These are phyloP conservation scores for Yarrowia divulgata DNA, from an alignment of 805 yeast genomes.

Conservation along the genomic window DNA sequence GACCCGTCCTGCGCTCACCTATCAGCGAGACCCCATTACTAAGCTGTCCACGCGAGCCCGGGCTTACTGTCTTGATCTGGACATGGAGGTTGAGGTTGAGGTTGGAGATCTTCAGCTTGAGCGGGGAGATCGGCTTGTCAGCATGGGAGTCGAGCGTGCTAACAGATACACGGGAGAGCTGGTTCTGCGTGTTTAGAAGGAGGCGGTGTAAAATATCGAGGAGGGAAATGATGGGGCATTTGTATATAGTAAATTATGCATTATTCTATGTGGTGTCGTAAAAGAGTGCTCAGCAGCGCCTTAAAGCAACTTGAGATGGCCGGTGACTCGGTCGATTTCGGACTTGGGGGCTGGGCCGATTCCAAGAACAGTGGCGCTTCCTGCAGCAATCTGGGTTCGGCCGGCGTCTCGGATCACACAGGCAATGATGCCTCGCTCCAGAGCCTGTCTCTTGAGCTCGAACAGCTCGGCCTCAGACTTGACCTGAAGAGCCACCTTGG, in stretches of 20 bases:
- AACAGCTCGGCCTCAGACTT: slow-evolving; percentile 74
- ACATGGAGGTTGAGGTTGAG: slow-evolving; percentile 57
- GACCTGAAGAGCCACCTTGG: slow-evolving; percentile 82
- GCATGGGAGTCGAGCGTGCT: slow-evolving; percentile 56
- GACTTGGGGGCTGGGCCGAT: slow-evolving; percentile 92
- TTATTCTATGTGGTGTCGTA: neutral
- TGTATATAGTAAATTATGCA: slow-evolving; percentile 24
- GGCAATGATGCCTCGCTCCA: slow-evolving; percentile 77
- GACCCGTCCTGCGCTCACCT: slow-evolving; percentile 25
- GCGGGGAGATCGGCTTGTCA: slow-evolving; percentile 57
- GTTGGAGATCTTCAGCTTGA: slow-evolving; percentile 46
- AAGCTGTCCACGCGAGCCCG: slow-evolving; percentile 46
- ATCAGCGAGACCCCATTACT: slow-evolving; percentile 13
- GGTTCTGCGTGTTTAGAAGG: slow-evolving; percentile 50
- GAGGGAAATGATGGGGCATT: slow-evolving; percentile 22
- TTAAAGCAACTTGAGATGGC: slow-evolving; percentile 75
- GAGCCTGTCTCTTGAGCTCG: slow-evolving; percentile 77
- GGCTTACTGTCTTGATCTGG: slow-evolving; percentile 59
- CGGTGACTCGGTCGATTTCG: slow-evolving; percentile 81
- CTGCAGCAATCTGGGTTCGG: slow-evolving; percentile 94
- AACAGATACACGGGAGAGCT: slow-evolving; percentile 55
- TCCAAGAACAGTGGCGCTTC: slow-evolving; percentile 95
- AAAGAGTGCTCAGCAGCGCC: neutral
- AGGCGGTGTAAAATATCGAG: neutral
- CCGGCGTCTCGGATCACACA: slow-evolving; percentile 95